Evolutionary conservation across 2,329 filamentous ascomycete genomes (phyloP).

Genomic region (Aspergillus fijiensis): DNA sequence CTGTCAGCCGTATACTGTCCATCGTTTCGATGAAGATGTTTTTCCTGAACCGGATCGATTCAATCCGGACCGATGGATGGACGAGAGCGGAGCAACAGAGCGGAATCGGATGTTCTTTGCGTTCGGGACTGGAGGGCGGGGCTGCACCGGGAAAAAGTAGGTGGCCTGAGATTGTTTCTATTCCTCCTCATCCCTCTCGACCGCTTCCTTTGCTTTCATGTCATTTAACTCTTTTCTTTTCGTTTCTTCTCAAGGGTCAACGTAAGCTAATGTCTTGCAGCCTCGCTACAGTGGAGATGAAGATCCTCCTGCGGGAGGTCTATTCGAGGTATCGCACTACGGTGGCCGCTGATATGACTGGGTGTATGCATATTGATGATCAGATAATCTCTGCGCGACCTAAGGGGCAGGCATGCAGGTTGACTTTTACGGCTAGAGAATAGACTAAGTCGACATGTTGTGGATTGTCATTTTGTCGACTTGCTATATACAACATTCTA

Average conservation of each 20-base stretch:
- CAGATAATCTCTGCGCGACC: constrained; percentile 68
- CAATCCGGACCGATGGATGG: constrained; percentile 35
- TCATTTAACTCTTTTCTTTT: not conserved
- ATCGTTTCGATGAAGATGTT: constrained; percentile 28
- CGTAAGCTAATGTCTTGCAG: constrained; percentile 29
- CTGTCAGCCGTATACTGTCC: constrained; percentile 41
- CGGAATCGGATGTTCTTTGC: constrained; percentile 62
- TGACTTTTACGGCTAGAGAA: constrained; percentile 34
- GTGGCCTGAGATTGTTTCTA: constrained; percentile 22
- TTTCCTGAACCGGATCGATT: constrained; percentile 35
- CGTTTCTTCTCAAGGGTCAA: not conserved
- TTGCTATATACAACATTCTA: too few species aligned
- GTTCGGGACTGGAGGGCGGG: constrained; percentile 64
- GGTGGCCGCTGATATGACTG: constrained; percentile 53
- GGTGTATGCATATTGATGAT: constrained; percentile 64
- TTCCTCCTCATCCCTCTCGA: too few species aligned
- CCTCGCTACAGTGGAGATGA: constrained; percentile 68
- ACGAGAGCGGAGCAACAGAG: constrained; percentile 31
- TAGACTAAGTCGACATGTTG: not conserved
- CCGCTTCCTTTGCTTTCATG: constrained; percentile 18
- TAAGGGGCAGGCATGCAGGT: constrained; percentile 57
- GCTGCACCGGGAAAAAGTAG: constrained; percentile 58
- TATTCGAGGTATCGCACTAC: constrained; percentile 59
- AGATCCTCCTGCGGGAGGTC: constrained; percentile 60
- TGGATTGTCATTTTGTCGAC: too few species aligned